phyloP scores from a whole-genome alignment of 768 basidiomycete species.

The Daedaleopsis nitida region DNA sequence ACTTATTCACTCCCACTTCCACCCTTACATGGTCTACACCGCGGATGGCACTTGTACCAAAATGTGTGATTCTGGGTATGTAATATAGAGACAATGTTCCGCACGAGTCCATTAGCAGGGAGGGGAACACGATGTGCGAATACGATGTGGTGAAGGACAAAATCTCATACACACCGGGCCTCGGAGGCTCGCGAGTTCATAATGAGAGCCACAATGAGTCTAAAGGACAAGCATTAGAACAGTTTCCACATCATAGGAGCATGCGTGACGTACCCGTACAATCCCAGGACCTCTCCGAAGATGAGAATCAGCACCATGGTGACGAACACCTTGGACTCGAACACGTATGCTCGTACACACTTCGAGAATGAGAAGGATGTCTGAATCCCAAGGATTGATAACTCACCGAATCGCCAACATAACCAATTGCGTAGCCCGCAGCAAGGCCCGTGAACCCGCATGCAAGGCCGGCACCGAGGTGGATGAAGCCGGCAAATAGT shows the following conservation, averaged over 20 bases:
- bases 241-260: not conserved
- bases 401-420: conserved; percentile 90
- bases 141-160: not conserved
- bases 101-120: conserved; percentile 4
- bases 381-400: not conserved
- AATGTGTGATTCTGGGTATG: conserved; percentile 7
- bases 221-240: conserved; percentile 22
- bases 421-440: conserved; percentile 93
- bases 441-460: conserved; percentile 91
- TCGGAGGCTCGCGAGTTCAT: conserved; percentile 80
- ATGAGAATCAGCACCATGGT: conserved; percentile 96
- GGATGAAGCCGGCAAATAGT: conserved; percentile 85
- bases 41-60: not conserved
- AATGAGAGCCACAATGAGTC: conserved; percentile 86
- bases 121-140: not conserved
- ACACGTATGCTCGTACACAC: conserved; percentile 90
- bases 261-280: conserved; percentile 67
- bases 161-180: conserved; percentile 17
- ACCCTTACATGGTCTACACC: not conserved
- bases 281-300: conserved; percentile 87
- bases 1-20: not conserved
- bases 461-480: conserved; percentile 89
- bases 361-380: conserved; percentile 28
- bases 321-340: conserved; percentile 91
- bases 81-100: conserved; percentile 9